Conservation (phyloP, 78 protist genomes). For the Dictyostelium intermedium region DNA sequence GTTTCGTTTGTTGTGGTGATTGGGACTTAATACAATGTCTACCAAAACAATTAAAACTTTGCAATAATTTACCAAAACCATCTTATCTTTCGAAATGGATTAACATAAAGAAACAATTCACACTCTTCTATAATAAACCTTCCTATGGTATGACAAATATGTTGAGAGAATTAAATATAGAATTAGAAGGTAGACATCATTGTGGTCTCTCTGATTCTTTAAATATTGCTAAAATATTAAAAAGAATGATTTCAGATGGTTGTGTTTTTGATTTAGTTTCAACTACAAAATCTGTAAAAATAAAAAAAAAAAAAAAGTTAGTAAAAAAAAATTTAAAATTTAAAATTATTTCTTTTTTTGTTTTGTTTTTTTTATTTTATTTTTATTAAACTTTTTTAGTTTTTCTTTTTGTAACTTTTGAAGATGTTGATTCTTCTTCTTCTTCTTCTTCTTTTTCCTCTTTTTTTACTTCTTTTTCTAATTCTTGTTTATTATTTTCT, state of each 20-base stretch:
- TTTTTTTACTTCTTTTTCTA: not conserved
- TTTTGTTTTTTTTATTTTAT: too few relatives aligned
- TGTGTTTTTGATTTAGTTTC: not conserved
- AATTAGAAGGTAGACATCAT: constrained; percentile 83
- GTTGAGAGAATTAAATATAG: constrained; percentile 2
- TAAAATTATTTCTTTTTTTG: too few relatives aligned
- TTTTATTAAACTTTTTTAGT: constrained; percentile 1
- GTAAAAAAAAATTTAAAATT: too few relatives aligned
- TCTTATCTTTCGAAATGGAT: constrained; percentile 54
- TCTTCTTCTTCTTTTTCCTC: not conserved
- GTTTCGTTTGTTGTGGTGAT: constrained; percentile 79
- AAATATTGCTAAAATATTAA: constrained; percentile 58
- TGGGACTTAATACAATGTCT: constrained; percentile 64
- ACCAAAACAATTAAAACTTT: constrained; percentile 30
- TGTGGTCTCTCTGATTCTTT: constrained; percentile 80
- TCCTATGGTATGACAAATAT: constrained; percentile 52
- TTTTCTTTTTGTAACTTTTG: constrained; percentile 31
- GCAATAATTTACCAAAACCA: not conserved
- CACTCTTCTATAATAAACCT: not conserved
- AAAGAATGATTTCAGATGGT: constrained; percentile 4
- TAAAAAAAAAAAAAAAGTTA: too few relatives aligned
- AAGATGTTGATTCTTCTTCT: not conserved
- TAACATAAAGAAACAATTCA: constrained; percentile 52
- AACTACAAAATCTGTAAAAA: not conserved
- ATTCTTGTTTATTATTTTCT: not conserved